Base-by-base conservation (phyloP, 129 eudicot genomes). In the Ambrosia artemisiifolia region DNA sequence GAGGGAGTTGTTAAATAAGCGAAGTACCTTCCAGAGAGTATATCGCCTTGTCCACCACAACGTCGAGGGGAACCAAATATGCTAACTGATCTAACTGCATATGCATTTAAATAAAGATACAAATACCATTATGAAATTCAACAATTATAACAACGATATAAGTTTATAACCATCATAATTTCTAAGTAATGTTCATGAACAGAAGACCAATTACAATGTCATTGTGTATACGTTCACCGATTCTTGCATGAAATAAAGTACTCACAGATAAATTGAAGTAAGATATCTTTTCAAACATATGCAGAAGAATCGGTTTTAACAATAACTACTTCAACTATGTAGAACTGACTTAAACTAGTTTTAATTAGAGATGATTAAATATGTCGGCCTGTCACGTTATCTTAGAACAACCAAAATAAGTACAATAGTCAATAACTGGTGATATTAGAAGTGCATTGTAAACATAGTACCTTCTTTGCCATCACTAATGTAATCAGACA, bases 31-130 rank as follows among this genome's bases (percentile, higher is more conserved):
- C 99, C 99, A 55, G 99, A 90, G 44, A 95, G 99, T 81, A 95
- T 88, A 80, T 95, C 99, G 63, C 99, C 99, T 81, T 95, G 99
- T 48, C 99, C 99, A 75, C 99, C 99, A 78, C 99, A 95, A 60
- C 97, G 99, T 69, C 99, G 81, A 12, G 96, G 99, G 73, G 99
- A 90, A 60, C 99, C 99, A 73, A 74, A 88, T 47, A 75, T 74
- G 79, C 88, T 90, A 63, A 95, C 99, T 20, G 97, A 80, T 77
- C 65, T 79, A 70, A 88, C 99, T 95, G 87, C 75, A 81, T 40
- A 30, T 40, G 42, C 54, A 47, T 40, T 7, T 19, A 61, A 48
- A 50, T 28, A 65, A 50, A n/a, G 9, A 38, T 36, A 42, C 20
- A 47, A 10, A 47, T 47, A 47, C 16, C 16, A 24, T 11, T 47